Evolutionary conservation across 2,329 filamentous ascomycete species (phyloP), one percentile per base, ranked within the genome.

Genomic region (Sphaerostilbella broomeana): DNA sequence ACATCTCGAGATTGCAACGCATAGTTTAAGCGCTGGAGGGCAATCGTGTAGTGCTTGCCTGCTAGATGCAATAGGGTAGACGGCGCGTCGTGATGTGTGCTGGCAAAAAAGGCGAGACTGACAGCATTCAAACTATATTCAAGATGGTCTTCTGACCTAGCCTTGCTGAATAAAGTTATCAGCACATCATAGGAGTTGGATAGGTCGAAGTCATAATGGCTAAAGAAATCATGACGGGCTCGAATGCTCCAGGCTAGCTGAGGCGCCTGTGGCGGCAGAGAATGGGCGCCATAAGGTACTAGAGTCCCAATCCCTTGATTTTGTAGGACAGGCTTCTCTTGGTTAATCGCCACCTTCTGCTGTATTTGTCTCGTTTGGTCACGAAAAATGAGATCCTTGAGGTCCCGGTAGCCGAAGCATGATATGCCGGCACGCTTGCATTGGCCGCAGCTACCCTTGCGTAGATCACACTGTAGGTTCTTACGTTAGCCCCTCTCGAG

Each of bases 371-470:
- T 31, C 7, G 50, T 54, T 27, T 56, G 45, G 35, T 53, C 48
- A 8, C 44, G 51, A 27, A 55, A 51, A 15, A 52, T 35, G 19
- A 56, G 40, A 9, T 48, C 48, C 5, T 47, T 29, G 6, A 48
- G 44, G 8, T 54, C 46, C 4, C 51, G 52, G 24, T 54, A 55
- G 15, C 53, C 53, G 22, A 44, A 44, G n/a, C 53, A 56, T 8
- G 31, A 8, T n/a, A 56, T 37, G 7, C 29, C 38, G 5, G 51
- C 53, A 12, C 53, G 44, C 4, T 35, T 20, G 30, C 53, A 56
- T 33, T 55, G 53, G 13, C 52, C 52, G 20, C 53, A 55, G 22
- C 44, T 40, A 29, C 32, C 34, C 21, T 36, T 27, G 35, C 34
- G 4, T 1, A 54, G 42, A 35, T 54, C 51, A 12, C 51, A 54